Base-by-base conservation (phyloP, 2,329 filamentous ascomycete species). In the Scleromitrula shiraiana region DNA sequence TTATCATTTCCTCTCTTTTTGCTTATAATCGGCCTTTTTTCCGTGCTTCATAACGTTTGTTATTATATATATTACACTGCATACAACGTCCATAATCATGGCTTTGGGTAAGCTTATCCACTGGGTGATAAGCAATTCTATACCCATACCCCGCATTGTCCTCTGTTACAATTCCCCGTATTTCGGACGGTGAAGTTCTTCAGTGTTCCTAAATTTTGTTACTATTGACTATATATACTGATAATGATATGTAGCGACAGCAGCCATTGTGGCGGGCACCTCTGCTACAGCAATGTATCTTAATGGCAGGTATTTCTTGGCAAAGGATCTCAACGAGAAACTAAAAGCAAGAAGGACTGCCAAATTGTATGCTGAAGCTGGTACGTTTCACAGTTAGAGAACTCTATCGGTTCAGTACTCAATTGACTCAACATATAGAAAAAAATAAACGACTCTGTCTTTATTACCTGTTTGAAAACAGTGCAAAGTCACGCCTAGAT, bases 271-370 rank as follows among this genome's bases (percentile, higher is more conserved):
- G 12, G 63, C 62, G 33, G 58, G 57, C n/a, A 61, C 64, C 27
- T 65, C 70, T n/a, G 67, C 69, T 10, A 74, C 76, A 33, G 72
- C 74, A 12, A 55, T 62, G 53, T 86, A 87, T 56, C 67, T 85
- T 37, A 77, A 89, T 59, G 85, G 79, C 46, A 87, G 84, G 67
- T 81, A 76, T 57, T 78, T 85, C 61, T 61, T 89, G 41, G 63
- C 66, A 35, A 78, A 84, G 58, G 85, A 90, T 62, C 53, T 83
- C 14, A 56, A 60, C 0, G 57, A 58, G 6, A 63, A 85, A n/a
- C 61, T 67, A 10, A 65, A 65, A 9, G 50, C 67, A n/a, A 69
- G 65, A 29, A 65, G 62, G 26, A 66, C 67, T 8, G 65, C 68
- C 43, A 71, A 73, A 43, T 64, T 69, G 2, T 72, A 74, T 46